phyloP scores from a whole-genome alignment of 1,139 yeast genomes.

The Yamadazyma atlantica region DNA sequence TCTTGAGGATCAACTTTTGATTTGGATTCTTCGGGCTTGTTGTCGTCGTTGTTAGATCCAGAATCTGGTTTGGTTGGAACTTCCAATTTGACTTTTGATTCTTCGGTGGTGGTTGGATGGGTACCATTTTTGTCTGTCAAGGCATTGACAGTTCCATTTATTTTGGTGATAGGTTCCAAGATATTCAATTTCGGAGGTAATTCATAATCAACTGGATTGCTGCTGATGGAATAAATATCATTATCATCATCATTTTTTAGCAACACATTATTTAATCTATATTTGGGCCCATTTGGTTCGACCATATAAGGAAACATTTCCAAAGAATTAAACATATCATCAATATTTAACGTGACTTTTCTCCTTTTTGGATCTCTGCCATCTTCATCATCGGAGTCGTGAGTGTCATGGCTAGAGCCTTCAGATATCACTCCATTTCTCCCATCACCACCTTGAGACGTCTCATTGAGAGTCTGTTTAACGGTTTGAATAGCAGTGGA shows the following conservation, averaged over 20 bases:
- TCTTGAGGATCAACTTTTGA: not conserved
- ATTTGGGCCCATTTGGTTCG: conserved; percentile 65
- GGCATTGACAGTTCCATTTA: conserved; percentile 4
- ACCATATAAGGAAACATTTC: conserved; percentile 64
- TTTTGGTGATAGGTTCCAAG: conserved; percentile 4
- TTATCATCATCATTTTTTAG: conserved; percentile 58
- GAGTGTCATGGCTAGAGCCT: conserved; percentile 3
- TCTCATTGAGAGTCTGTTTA: conserved; percentile 14
- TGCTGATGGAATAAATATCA: conserved; percentile 18
- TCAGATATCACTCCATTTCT: conserved; percentile 3
- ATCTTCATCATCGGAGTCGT: conserved; percentile 19
- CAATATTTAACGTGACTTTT: conserved; percentile 53
- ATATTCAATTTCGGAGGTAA: conserved; percentile 35
- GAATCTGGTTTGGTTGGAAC: conserved; percentile 7
- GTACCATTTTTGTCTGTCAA: conserved; percentile 4
- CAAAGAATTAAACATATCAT: conserved; percentile 64
- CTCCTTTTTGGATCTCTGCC: conserved; percentile 21
- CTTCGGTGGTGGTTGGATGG: not conserved
- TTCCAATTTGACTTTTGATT: not conserved
- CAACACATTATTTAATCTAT: conserved; percentile 51
- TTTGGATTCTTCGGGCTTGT: not conserved
- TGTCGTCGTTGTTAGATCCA: conserved; percentile 4
- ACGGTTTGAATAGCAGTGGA: conserved; percentile 21
- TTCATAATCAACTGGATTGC: conserved; percentile 31
- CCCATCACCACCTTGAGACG: conserved; percentile 1